A percentile compares a stretch with the other conserved stretches of the same genome.
Evolutionary conservation across 2,329 filamentous ascomycete genomes (phyloP).

Genomic region (Coniochaeta sp.): DNA sequence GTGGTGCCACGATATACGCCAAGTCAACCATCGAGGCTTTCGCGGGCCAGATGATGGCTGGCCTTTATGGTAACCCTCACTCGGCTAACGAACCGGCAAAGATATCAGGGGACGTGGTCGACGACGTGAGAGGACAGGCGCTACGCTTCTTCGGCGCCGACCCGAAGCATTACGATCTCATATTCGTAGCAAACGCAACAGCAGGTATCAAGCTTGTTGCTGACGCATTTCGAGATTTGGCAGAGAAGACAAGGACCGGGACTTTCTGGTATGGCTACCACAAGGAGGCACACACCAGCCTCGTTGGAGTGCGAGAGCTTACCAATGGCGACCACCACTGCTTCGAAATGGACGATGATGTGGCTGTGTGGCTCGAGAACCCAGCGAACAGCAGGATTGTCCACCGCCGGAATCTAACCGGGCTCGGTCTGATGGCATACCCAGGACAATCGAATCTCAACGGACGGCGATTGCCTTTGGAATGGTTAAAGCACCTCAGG

Average conservation of each 20-base stretch:
- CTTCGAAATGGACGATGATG: slow-evolving; percentile 49
- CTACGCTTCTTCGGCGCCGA: slow-evolving; percentile 52
- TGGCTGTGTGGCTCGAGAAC: slow-evolving; percentile 33
- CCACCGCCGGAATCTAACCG: neutral
- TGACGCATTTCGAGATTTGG: slow-evolving; percentile 47
- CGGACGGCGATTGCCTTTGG: slow-evolving; percentile 51
- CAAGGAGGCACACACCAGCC: slow-evolving; percentile 52
- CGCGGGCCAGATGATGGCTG: slow-evolving; percentile 42
- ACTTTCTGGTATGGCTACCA: slow-evolving; percentile 54
- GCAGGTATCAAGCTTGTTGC: slow-evolving; percentile 55
- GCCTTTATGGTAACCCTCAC: slow-evolving; percentile 62
- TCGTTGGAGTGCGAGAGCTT: slow-evolving; percentile 63
- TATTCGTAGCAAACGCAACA: slow-evolving; percentile 56
- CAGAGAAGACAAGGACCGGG: slow-evolving; percentile 34
- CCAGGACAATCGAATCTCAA: slow-evolving; percentile 67
- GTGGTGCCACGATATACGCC: slow-evolving; percentile 49
- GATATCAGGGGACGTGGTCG: slow-evolving; percentile 48
- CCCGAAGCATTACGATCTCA: slow-evolving; percentile 49
- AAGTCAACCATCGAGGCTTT: slow-evolving; percentile 50
- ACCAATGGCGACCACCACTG: slow-evolving; percentile 46
- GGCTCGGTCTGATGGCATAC: slow-evolving; percentile 49
- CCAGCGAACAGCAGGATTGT: slow-evolving; percentile 6
- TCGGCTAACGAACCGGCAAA: slow-evolving; percentile 54
- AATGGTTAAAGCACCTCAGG: slow-evolving; percentile 40
- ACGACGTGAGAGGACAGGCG: slow-evolving; percentile 44